A percentile compares a stretch with the other conserved stretches of the same genome.
Conservation (phyloP, 345 rosid genomes). For the Barbarea vulgaris region DNA sequence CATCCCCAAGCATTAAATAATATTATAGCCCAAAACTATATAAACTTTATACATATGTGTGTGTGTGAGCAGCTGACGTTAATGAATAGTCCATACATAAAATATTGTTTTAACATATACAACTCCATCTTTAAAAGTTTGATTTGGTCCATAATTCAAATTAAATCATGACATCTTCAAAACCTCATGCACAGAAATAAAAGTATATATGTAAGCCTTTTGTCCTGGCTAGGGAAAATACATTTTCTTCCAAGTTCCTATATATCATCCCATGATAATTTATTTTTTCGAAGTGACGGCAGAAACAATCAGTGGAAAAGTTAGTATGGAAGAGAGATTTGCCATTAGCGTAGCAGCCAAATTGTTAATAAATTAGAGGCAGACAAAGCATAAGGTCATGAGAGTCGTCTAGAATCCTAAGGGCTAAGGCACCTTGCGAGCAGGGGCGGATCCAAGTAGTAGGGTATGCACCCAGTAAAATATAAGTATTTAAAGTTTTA, state of each 20-base stretch:
- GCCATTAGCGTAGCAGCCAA: conserved; percentile 38
- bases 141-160: neutral
- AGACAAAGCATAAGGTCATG: conserved; percentile 29
- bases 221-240: neutral
- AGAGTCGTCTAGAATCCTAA: conserved; percentile 19
- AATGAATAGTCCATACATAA: neutral
- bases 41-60: neutral
- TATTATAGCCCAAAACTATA: no score
- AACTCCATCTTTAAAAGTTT: neutral
- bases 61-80: neutral
- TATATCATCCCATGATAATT: neutral
- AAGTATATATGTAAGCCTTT: neutral
- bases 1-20: neutral
- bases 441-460: no score
- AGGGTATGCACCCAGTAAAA: no score
- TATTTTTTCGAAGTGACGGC: conserved; percentile 7
- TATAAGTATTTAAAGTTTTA: no score
- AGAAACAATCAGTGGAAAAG: neutral
- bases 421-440: neutral
- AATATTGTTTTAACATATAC: neutral
- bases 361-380: conserved; percentile 36
- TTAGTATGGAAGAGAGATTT: conserved; percentile 22
- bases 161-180: neutral
- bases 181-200: neutral
- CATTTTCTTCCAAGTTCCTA: neutral